These are phyloP conservation scores for Mucor indicus DNA, from an alignment of 371 early-diverging fungal genomes.

Conservation along the genomic window DNA sequence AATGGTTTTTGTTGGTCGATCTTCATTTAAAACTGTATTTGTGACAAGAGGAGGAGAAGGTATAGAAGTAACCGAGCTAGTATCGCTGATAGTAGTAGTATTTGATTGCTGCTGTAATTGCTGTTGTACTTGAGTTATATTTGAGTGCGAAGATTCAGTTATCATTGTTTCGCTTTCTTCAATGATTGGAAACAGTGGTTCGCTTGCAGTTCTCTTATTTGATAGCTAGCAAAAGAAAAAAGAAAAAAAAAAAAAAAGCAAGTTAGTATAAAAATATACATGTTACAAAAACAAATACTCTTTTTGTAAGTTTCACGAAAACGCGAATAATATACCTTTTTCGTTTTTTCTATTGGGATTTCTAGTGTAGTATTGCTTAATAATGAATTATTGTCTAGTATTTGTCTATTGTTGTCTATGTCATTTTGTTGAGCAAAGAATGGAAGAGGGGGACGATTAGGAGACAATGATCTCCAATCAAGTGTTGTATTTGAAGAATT, in stretches of 20 bases:
- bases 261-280: background rate
- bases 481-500: too few relatives aligned
- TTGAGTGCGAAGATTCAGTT: slow-evolving; percentile 18
- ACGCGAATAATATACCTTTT: background rate
- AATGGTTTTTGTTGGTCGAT: background rate
- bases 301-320: background rate
- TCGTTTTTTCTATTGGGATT: background rate
- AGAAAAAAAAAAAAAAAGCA: background rate
- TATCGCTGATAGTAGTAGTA: too few relatives aligned
- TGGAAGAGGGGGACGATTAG: slow-evolving; percentile 23
- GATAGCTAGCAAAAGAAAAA: background rate
- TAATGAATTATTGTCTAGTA: background rate
- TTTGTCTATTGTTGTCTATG: background rate
- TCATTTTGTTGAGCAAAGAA: slow-evolving; percentile 12
- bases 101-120: too few relatives aligned
- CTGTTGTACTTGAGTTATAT: background rate
- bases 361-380: too few relatives aligned
- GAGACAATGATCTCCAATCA: slow-evolving; percentile 27
- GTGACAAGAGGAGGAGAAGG: too few relatives aligned
- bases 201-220: slow-evolving; percentile 5
- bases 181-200: slow-evolving; percentile 29
- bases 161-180: slow-evolving; percentile 41
- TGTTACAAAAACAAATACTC: background rate
- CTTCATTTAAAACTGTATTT: background rate
- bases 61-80: too few relatives aligned